These are phyloP conservation scores for Boeremia lycopersici DNA, from an alignment of 2,329 filamentous ascomycete genomes.

Conservation along the genomic window DNA sequence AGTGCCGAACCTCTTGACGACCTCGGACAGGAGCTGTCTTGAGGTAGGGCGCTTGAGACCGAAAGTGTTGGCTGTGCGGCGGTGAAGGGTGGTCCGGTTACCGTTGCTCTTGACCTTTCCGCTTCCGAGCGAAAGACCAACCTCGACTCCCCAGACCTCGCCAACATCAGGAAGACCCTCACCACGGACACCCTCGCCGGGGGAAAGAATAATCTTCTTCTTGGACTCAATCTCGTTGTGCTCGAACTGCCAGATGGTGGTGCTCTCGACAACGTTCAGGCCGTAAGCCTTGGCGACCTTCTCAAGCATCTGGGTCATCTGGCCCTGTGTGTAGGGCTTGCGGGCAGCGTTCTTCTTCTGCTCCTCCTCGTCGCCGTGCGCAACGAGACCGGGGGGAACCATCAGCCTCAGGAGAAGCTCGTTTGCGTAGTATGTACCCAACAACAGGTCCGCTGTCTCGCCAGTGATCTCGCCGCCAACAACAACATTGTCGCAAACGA, in stretches of 20 bases:
- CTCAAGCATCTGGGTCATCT: slow-evolving; percentile 86
- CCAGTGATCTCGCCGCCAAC: slow-evolving; percentile 74
- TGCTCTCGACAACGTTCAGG: slow-evolving; percentile 94
- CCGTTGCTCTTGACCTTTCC: slow-evolving; percentile 95
- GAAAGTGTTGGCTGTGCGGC: slow-evolving; percentile 90
- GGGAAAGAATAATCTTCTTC: slow-evolving; percentile 96
- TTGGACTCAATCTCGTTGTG: slow-evolving; percentile 96
- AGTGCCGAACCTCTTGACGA: slow-evolving; percentile 94
- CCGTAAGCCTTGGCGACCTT: slow-evolving; percentile 91
- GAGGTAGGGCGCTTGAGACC: slow-evolving; percentile 93
- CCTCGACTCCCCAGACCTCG: slow-evolving; percentile 97
- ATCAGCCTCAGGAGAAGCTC: slow-evolving; percentile 91
- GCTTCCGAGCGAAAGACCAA: slow-evolving; percentile 85
- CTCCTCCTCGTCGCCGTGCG: slow-evolving; percentile 86
- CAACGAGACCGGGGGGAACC: slow-evolving; percentile 85
- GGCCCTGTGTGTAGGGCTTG: slow-evolving; percentile 82
- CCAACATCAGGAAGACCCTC: slow-evolving; percentile 87
- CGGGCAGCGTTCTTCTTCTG: slow-evolving; percentile 83
- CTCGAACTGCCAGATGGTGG: slow-evolving; percentile 95
- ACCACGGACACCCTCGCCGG: slow-evolving; percentile 84
- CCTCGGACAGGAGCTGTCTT: slow-evolving; percentile 88
- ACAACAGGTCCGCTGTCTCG: slow-evolving; percentile 81
- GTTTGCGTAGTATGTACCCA: slow-evolving; percentile 94
- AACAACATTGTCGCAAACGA: slow-evolving; percentile 91
- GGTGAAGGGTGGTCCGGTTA: slow-evolving; percentile 86